A percentile compares a stretch with the other conserved stretches of the same genome.
phyloP scores from a whole-genome alignment of 345 rosid genomes.

The Heritiera littoralis region DNA sequence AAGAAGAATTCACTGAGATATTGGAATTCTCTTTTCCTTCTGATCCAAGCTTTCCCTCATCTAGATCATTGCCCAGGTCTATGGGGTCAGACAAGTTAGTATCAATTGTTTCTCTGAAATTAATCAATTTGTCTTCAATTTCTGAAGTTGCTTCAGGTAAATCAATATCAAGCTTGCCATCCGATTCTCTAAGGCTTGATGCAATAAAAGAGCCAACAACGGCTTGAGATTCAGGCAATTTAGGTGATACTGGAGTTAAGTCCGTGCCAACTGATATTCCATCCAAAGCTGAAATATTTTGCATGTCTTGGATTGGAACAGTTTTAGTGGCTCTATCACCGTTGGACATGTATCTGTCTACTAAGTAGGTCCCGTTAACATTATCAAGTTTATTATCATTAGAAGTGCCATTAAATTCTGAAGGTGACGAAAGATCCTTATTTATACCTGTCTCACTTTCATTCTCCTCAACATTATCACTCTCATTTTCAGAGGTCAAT shows the following conservation, averaged over 20 bases:
- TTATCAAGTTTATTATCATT: conserved; percentile 33
- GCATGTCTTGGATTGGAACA: conserved; percentile 33
- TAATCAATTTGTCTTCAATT: conserved; percentile 30
- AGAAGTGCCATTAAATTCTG: conserved; percentile 40
- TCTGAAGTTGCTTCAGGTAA: conserved; percentile 36
- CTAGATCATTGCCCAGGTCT: conserved; percentile 29
- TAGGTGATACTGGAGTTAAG: conserved; percentile 31
- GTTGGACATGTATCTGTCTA: conserved; percentile 23
- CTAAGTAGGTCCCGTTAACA: conserved; percentile 33
- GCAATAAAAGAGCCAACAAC: conserved; percentile 32
- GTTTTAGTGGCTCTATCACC: conserved; percentile 30
- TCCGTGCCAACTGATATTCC: conserved; percentile 41
- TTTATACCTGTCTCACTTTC: conserved; percentile 33
- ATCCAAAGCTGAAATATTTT: conserved; percentile 35
- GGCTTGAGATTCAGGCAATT: conserved; percentile 37
- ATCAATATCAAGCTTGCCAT: conserved; percentile 28
- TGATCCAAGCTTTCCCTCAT: conserved; percentile 29
- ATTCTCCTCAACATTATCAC: conserved; percentile 36
- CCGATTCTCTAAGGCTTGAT: conserved; percentile 30
- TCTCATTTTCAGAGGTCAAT: conserved; percentile 41
- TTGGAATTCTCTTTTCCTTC: conserved; percentile 31
- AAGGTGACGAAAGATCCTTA: conserved; percentile 33
- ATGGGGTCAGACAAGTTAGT: conserved; percentile 31
- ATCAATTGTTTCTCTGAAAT: conserved; percentile 36
- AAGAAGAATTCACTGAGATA: conserved; percentile 30